phyloP scores from a whole-genome alignment of 768 basidiomycete species.

The Boletus rex-veris region DNA sequence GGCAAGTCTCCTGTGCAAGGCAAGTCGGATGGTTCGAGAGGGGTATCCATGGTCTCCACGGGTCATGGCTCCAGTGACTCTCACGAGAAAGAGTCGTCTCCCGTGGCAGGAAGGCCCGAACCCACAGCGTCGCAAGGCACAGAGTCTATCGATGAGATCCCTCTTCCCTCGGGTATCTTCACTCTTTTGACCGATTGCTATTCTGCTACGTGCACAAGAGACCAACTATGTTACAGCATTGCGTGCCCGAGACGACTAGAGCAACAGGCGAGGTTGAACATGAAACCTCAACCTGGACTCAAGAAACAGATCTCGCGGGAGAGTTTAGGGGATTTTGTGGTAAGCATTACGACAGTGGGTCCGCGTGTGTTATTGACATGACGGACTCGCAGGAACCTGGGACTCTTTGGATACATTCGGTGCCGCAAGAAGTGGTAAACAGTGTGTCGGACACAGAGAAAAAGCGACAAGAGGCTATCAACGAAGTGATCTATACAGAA shows the following conservation, averaged over 20 bases:
- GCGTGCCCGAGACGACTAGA: slow-evolving; percentile 92
- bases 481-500: slow-evolving; percentile 92
- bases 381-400: slow-evolving; percentile 60
- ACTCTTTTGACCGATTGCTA: slow-evolving; percentile 97
- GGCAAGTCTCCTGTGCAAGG: slow-evolving; percentile 26
- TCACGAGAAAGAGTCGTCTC: slow-evolving; percentile 34
- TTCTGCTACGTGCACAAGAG: slow-evolving; percentile 93
- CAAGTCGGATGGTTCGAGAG: slow-evolving; percentile 18
- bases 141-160: slow-evolving; percentile 54
- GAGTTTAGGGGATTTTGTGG: slow-evolving; percentile 76
- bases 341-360: slow-evolving; percentile 29
- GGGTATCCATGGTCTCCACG: slow-evolving; percentile 22
- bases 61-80: slow-evolving; percentile 36
- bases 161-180: slow-evolving; percentile 90
- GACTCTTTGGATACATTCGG: slow-evolving; percentile 93
- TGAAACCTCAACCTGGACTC: slow-evolving; percentile 89
- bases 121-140: slow-evolving; percentile 37
- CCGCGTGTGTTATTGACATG: slow-evolving; percentile 4
- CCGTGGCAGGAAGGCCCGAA: slow-evolving; percentile 18
- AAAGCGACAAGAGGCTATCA: slow-evolving; percentile 96
- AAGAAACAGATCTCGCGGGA: slow-evolving; percentile 81
- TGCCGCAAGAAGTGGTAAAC: slow-evolving; percentile 90
- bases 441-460: slow-evolving; percentile 92
- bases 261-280: slow-evolving; percentile 90
- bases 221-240: slow-evolving; percentile 95